Evolutionary conservation across 192 early-diverging fungal species (phyloP).

Genomic region (Allomyces macrogynus): DNA sequence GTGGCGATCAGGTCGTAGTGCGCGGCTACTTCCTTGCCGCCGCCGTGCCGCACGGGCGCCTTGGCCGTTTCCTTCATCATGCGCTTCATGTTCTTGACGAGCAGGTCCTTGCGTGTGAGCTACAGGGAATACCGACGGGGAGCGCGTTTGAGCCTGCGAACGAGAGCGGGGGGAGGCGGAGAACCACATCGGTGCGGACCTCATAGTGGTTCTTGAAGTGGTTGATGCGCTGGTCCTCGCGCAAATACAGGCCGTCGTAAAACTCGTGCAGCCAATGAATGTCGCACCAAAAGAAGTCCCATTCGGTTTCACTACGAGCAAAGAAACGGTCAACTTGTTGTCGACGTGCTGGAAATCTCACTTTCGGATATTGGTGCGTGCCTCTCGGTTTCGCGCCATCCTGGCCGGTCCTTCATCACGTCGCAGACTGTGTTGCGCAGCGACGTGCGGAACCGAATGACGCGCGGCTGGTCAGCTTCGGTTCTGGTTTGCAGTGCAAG

Average conservation of each 20-base stretch:
- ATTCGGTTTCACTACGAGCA: constrained; percentile 25
- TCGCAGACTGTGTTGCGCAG: constrained; percentile 35
- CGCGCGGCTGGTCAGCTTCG: not conserved
- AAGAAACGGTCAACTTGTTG: not conserved
- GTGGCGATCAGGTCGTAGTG: constrained; percentile 33
- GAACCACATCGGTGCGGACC: no score
- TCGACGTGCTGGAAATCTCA: no score
- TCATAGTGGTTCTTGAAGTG: constrained; percentile 48
- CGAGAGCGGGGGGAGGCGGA: no score
- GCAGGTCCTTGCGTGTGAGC: constrained; percentile 40
- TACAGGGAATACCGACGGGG: not conserved
- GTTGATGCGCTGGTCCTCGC: constrained; percentile 36
- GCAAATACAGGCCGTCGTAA: constrained; percentile 40
- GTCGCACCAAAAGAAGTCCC: constrained; percentile 45
- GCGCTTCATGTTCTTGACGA: constrained; percentile 44
- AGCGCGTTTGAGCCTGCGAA: no score
- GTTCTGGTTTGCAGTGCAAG: no score
- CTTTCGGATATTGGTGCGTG: no score
- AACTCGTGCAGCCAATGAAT: constrained; percentile 47
- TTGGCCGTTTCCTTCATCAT: constrained; percentile 43
- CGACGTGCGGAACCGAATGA: constrained; percentile 26
- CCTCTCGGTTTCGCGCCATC: constrained; percentile 34
- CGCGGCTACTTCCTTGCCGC: not conserved
- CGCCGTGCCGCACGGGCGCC: not conserved
- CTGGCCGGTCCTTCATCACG: constrained; percentile 26